phyloP scores from a whole-genome alignment of 768 basidiomycete species.

The Lactifluus pinguis region DNA sequence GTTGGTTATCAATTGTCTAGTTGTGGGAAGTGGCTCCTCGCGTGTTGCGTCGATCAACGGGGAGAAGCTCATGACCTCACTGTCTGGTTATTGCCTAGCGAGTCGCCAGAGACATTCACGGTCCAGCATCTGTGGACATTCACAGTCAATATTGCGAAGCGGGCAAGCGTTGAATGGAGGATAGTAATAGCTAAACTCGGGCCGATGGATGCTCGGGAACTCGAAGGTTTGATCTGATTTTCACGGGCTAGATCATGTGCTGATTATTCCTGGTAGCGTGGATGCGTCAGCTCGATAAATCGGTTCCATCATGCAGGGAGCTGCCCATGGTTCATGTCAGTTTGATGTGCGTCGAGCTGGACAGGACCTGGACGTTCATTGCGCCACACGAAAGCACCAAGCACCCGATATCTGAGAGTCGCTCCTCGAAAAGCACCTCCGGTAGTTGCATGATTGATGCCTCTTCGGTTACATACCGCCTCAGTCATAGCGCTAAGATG shows the following conservation, averaged over 20 bases:
- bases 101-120: constrained; percentile 39
- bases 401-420: constrained; percentile 23
- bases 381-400: constrained; percentile 24
- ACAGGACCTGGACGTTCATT: constrained; percentile 51
- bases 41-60: constrained; percentile 66
- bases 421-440: constrained; percentile 26
- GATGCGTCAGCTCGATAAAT: constrained; percentile 42
- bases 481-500: constrained; percentile 2
- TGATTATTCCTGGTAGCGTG: constrained; percentile 44
- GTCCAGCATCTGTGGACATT: constrained; percentile 66
- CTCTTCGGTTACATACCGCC: constrained; percentile 23
- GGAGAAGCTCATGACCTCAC: constrained; percentile 66
- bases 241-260: background rate
- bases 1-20: constrained; percentile 60
- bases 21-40: constrained; percentile 70
- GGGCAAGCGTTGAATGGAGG: constrained; percentile 72
- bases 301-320: constrained; percentile 31
- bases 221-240: constrained; percentile 45
- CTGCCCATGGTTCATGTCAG: constrained; percentile 51
- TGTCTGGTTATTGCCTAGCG: constrained; percentile 54
- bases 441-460: constrained; percentile 35
- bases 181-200: constrained; percentile 67
- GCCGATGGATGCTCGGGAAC: constrained; percentile 44
- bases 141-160: constrained; percentile 47
- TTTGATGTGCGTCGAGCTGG: constrained; percentile 50